Percentiles rank a stretch among this genome's conserved stretches.
Evolutionary conservation across 768 basidiomycete genomes (phyloP).

Genomic region (Hericium rajendrae): DNA sequence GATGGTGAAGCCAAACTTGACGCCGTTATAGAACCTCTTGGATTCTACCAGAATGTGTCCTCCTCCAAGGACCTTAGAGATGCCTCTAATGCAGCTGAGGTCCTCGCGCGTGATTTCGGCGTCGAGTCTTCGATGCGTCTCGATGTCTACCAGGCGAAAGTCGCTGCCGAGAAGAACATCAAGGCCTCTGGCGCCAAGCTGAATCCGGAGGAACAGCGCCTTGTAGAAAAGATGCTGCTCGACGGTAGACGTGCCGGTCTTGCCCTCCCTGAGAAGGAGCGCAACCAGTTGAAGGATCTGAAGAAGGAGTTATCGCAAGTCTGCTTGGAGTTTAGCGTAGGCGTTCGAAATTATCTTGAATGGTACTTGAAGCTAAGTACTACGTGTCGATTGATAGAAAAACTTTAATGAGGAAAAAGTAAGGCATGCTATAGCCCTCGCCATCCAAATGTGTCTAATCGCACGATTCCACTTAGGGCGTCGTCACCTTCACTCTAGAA

Average conservation of each 20-base stretch:
- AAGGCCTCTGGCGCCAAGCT: conserved; percentile 49
- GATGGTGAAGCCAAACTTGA: conserved; percentile 48
- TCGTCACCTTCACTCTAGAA: conserved; percentile 54
- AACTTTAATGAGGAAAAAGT: conserved; percentile 88
- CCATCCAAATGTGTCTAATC: neutral
- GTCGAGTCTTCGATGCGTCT: conserved; percentile 76
- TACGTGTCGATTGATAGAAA: conserved; percentile 36
- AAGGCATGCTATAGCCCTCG: conserved; percentile 7
- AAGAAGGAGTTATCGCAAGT: conserved; percentile 72
- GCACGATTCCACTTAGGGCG: conserved; percentile 30
- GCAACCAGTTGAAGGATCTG: conserved; percentile 43
- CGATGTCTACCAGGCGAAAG: conserved; percentile 70
- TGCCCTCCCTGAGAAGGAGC: conserved; percentile 54
- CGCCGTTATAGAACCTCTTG: conserved; percentile 44
- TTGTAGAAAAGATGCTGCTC: conserved; percentile 76
- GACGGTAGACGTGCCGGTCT: conserved; percentile 78
- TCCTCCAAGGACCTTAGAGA: conserved; percentile 68
- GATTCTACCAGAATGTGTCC: conserved; percentile 80
- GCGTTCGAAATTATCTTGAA: conserved; percentile 17
- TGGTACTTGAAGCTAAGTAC: neutral
- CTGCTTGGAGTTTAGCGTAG: conserved; percentile 70
- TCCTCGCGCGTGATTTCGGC: conserved; percentile 56
- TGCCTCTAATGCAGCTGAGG: conserved; percentile 67
- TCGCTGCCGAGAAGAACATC: conserved; percentile 59
- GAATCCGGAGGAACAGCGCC: conserved; percentile 55